Base-by-base conservation (phyloP, 371 early-diverging fungal genomes). In the Fennellomyces sp. region DNA sequence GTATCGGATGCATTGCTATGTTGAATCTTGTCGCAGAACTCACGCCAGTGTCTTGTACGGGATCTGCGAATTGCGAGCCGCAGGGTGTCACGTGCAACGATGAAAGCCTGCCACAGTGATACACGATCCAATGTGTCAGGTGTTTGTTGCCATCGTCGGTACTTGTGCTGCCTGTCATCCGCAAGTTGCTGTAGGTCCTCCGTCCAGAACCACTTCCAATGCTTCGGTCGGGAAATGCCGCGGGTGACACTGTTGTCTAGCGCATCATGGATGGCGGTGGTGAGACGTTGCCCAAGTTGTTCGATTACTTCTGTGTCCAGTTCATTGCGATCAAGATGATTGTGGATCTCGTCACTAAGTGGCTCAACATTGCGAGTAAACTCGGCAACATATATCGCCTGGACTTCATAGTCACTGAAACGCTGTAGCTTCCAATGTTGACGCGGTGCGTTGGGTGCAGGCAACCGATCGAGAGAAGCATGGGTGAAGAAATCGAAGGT, bases 191-290 rank as follows among this genome's bases (percentile, higher is more conserved):
- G 52, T 10, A 60, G 30, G 15, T 53, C 31, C 5, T 23, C 13
- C 2, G 36, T 60, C 52, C 60, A 60, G 31, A 60, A 60, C 60
- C 53, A 60, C 30, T 60, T 52, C 31, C 52, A 52, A 4, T 26
- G 30, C 21, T 60, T 41, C 11, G 52, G 33, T 5, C 52, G 52
- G 13, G 21, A 4, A 10, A 19, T 5, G 5, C 23, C 31, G n/a
- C 35, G 5, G 11, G 51, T 27, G 23, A 21, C 27, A 52, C 60
- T 30, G n/a, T 41, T 5, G 8, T 28, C 60, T 15, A 60, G 33
- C 21, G 53, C 60, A 26, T n/a, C 10, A 35, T 60, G 42, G 33
- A 60, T 60, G 15, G 33, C 26, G 25, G 26, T 29, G 31, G 11
- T 35, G 31, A 61, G 12, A 21, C 15, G 51, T 10, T 42, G 26